Conservation (phyloP, 352 stramenopile genomes). For the Aphanomyces stellatus region DNA sequence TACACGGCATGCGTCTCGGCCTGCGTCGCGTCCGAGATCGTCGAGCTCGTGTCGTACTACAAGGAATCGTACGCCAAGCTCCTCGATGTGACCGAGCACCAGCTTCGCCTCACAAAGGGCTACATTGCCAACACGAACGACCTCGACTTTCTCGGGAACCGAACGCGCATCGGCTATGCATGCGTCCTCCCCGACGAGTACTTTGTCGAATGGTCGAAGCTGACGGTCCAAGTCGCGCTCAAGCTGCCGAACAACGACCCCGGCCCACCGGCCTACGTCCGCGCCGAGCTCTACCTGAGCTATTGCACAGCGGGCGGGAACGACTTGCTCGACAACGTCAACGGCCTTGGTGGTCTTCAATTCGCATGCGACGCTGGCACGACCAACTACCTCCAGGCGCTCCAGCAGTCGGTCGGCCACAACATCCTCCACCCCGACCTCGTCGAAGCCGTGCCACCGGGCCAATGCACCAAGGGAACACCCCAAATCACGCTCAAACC, state of each 20-base stretch:
- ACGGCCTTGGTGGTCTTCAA: conserved; percentile 2
- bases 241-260: not conserved
- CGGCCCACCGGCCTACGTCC: not conserved
- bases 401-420: conserved; percentile 7
- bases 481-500: conserved; percentile 14
- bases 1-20: conserved; percentile 13
- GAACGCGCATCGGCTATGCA: conserved; percentile 12
- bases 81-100: conserved; percentile 10
- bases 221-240: not conserved
- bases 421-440: conserved; percentile 8
- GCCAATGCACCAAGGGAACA: conserved; percentile 2
- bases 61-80: conserved; percentile 11
- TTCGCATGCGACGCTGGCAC: not conserved
- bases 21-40: conserved; percentile 8
- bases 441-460: not conserved
- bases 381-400: not conserved
- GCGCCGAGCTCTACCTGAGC: conserved; percentile 9
- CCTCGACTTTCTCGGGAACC: conserved; percentile 19
- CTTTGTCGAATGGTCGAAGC: conserved; percentile 13
- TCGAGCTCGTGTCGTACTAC: conserved; percentile 14
- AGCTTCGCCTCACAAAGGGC: not conserved
- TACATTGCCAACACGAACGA: conserved; percentile 5
- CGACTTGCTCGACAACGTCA: not conserved
- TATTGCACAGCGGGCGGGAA: not conserved
- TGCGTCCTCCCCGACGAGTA: conserved; percentile 16